Evolutionary conservation across 345 rosid genomes (phyloP).

Genomic region (Salix arbutifolia): DNA sequence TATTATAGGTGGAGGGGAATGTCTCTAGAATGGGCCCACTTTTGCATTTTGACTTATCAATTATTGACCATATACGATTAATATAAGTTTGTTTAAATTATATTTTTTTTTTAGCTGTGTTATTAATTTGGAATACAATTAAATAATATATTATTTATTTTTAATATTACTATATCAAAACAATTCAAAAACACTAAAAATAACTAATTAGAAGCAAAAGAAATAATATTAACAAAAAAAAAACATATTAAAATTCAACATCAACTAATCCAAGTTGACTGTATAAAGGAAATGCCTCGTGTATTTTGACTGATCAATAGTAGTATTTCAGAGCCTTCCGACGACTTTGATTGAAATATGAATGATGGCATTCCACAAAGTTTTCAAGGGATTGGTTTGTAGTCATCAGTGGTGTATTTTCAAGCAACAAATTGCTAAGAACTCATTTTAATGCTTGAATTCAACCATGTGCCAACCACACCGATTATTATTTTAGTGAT

Average conservation of each 20-base stretch:
- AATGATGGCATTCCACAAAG: neutral
- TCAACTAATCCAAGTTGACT: too few species aligned
- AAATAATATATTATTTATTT: too few species aligned
- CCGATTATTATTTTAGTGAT: neutral
- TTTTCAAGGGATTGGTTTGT: neutral
- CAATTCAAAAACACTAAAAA: too few species aligned
- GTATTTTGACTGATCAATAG: slow-evolving; percentile 14
- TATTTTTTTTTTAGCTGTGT: too few species aligned
- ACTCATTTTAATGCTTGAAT: neutral
- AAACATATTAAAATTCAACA: too few species aligned
- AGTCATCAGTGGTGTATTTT: neutral
- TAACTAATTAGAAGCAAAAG: too few species aligned
- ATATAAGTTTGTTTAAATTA: too few species aligned
- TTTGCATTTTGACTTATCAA: neutral
- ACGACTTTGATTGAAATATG: neutral
- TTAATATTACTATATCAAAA: too few species aligned
- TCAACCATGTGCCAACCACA: slow-evolving; percentile 9
- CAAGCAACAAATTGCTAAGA: neutral
- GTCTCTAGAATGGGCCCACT: slow-evolving; percentile 8
- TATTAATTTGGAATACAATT: too few species aligned
- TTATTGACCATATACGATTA: slow-evolving; percentile 3
- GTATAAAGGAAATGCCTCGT: neutral
- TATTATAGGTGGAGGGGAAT: slow-evolving; percentile 13
- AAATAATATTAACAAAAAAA: too few species aligned
- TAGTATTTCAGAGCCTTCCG: neutral